Percentiles rank a stretch among this genome's conserved stretches.
These are phyloP conservation scores for Papiliotrema flavescens DNA, from an alignment of 1,284 basidiomycete species.

Conservation along the genomic window DNA sequence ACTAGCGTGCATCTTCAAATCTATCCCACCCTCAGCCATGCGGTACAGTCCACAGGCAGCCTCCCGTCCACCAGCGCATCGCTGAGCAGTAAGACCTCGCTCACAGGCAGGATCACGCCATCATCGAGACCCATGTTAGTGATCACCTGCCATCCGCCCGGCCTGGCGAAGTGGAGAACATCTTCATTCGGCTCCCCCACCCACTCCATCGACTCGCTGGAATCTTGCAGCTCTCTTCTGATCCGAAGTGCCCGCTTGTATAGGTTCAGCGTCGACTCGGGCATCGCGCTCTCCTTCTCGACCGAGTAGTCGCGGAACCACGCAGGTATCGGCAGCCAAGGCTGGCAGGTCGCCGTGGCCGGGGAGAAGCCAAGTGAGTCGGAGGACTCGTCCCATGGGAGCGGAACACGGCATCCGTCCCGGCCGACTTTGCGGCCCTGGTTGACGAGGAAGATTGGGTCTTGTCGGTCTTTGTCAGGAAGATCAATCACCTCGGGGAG, in stretches of 20 bases:
- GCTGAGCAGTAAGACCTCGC: constrained; percentile 25
- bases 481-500: constrained; percentile 37
- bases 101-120: constrained; percentile 19
- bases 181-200: constrained; percentile 10
- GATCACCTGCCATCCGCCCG: constrained; percentile 36
- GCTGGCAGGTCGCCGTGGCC: constrained; percentile 26
- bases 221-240: constrained; percentile 24
- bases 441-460: constrained; percentile 37
- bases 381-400: constrained; percentile 21
- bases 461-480: constrained; percentile 29
- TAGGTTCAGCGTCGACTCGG: constrained; percentile 9
- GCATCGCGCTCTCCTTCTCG: too few relatives aligned
- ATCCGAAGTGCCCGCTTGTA: constrained; percentile 29
- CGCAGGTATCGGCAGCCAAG: constrained; percentile 15
- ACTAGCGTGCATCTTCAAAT: too few relatives aligned
- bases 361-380: constrained; percentile 29
- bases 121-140: constrained; percentile 27
- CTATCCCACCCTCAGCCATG: too few relatives aligned
- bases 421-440: constrained; percentile 33
- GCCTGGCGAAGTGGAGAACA: constrained; percentile 32
- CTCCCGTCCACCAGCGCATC: background rate
- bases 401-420: constrained; percentile 38
- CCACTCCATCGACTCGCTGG: constrained; percentile 38
- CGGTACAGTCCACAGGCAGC: background rate
- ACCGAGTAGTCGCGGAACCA: too few relatives aligned